Conservation (phyloP, 495 filamentous ascomycete genomes). For the Trichocladium uniseriatum region DNA sequence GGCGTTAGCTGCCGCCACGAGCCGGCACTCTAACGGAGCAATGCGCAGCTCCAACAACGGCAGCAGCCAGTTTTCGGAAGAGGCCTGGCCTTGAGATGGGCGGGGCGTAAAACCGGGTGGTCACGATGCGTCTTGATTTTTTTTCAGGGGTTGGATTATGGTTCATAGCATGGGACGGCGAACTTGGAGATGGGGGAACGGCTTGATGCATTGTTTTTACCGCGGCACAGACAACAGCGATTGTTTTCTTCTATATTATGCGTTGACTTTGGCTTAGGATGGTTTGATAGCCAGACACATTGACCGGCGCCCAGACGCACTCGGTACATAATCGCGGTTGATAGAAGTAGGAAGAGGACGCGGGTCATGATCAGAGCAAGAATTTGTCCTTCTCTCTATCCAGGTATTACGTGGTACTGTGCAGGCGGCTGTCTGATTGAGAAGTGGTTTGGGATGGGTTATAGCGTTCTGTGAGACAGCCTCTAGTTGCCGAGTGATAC, state of each 20-base stretch:
- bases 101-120: neutral
- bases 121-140: neutral
- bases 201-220: neutral
- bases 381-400: too few species aligned
- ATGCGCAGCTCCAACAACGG: constrained; percentile 4
- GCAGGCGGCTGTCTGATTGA: too few species aligned
- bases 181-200: constrained; percentile 8
- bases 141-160: neutral
- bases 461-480: too few species aligned
- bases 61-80: neutral
- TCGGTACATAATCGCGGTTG: too few species aligned
- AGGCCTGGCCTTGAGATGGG: neutral
- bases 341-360: too few species aligned
- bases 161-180: constrained; percentile 15
- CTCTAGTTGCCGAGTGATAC: too few species aligned
- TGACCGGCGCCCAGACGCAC: too few species aligned
- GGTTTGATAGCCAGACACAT: too few species aligned
- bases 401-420: too few species aligned
- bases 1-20: neutral
- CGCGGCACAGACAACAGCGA: neutral
- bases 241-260: neutral
- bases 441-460: too few species aligned
- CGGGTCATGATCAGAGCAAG: too few species aligned
- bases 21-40: constrained; percentile 11
- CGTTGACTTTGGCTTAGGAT: neutral